Conservation (phyloP, 225 moss, liverwort and hornwort genomes). For the Bryoerythrophyllum caledonicum region DNA sequence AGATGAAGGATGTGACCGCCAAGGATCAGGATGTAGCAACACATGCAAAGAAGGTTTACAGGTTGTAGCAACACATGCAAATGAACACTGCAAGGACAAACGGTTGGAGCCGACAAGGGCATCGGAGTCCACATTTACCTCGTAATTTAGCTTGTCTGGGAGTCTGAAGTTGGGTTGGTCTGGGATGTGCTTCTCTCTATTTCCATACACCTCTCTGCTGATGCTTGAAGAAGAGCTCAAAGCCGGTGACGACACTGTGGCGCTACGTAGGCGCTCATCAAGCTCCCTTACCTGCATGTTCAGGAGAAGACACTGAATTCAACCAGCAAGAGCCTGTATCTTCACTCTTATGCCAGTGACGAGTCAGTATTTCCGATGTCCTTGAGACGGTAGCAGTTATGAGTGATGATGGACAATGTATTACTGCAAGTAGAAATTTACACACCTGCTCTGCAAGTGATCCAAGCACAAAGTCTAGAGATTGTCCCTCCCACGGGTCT, state of each 20-base stretch:
- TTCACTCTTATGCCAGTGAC: constrained; percentile 8
- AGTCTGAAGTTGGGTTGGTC: constrained; percentile 23
- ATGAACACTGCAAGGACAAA: not conserved
- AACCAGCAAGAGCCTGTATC: constrained; percentile 2
- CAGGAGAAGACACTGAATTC: constrained; percentile 10
- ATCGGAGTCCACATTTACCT: constrained; percentile 23
- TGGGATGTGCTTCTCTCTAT: constrained; percentile 19
- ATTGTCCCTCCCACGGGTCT: constrained; percentile 53
- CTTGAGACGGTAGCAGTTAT: not conserved
- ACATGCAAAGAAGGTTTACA: constrained; percentile 1
- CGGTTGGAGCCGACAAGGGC: not conserved
- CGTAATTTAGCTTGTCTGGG: constrained; percentile 28
- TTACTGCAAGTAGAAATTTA: too few relatives aligned
- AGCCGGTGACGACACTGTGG: constrained; percentile 51
- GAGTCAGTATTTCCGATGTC: not conserved
- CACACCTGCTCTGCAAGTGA: constrained; percentile 64
- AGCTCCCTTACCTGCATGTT: constrained; percentile 54
- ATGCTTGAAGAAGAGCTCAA: constrained; percentile 47
- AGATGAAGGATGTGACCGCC: not conserved
- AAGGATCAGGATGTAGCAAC: constrained; percentile 7
- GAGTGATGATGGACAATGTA: not conserved
- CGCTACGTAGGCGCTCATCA: constrained; percentile 57
- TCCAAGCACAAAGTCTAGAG: constrained; percentile 62
- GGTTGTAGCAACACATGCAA: too few relatives aligned
- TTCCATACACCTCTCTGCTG: constrained; percentile 16